Evolutionary conservation across 2,329 filamentous ascomycete genomes (phyloP).

Genomic region (Penicillium sp.): DNA sequence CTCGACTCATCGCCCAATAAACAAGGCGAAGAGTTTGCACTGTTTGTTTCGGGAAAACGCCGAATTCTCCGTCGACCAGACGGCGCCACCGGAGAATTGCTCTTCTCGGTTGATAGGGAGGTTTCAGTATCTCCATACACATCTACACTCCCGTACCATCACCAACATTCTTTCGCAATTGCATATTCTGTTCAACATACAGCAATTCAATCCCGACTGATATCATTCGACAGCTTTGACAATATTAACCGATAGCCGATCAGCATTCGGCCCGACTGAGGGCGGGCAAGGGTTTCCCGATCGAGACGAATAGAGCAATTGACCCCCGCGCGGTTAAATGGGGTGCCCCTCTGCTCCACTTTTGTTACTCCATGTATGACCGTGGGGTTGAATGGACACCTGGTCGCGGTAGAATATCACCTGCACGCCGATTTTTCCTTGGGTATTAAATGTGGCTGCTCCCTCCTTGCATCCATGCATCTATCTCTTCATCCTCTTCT

Average conservation of each 20-base stretch:
- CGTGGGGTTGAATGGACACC: conserved; percentile 8
- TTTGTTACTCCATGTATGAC: conserved; percentile 12
- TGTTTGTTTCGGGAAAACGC: conserved; percentile 7
- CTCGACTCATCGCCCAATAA: not conserved
- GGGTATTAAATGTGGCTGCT: conserved; percentile 11
- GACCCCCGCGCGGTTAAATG: conserved; percentile 24
- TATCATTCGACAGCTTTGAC: not conserved
- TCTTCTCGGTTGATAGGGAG: conserved; percentile 14
- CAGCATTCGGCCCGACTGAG: conserved; percentile 15
- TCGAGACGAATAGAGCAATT: conserved; percentile 11
- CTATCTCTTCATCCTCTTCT: conserved; percentile 8
- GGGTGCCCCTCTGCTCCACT: conserved; percentile 23
- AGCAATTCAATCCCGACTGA: not conserved
- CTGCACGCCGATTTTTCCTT: not conserved
- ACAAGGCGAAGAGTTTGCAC: conserved; percentile 2
- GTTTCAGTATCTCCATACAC: not conserved
- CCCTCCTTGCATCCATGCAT: conserved; percentile 16
- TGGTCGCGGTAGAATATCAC: conserved; percentile 3
- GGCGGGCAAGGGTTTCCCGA: conserved; percentile 8
- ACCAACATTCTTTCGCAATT: not conserved
- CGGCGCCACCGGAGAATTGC: conserved; percentile 28
- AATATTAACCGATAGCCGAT: conserved; percentile 23
- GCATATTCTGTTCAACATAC: not conserved
- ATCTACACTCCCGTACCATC: not conserved
- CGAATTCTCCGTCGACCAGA: conserved; percentile 26